Evolutionary conservation across 192 early-diverging fungal genomes (phyloP), one percentile per base, ranked within the genome.

Genomic region (Jimgerdemannia lactiflua): DNA sequence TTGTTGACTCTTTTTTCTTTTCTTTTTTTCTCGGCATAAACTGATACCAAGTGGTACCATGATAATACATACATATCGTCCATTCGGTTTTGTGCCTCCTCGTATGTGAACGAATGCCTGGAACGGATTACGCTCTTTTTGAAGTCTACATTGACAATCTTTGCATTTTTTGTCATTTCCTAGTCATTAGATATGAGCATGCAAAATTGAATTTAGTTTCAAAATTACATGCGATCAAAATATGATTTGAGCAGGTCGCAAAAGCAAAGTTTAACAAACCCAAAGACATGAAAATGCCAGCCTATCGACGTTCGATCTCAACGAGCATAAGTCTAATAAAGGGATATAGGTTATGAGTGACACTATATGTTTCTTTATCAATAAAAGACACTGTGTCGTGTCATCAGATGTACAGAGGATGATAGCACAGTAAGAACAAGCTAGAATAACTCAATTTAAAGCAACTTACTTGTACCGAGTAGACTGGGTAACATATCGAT

Each of bases 401-500:
- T 29, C 29, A 29, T 29, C 29, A 29, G 29, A 29, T 29, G 29
- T 1, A 29, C 29, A 29, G 29, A 29, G 29, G 29, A 29, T 29
- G 29, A 29, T 29, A 29, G 29, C 29, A 29, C 29, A 29, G 29
- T 29, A 29, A 29, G 29, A 59, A 14, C 14, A 59, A 59, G 49
- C 49, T 59, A 59, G 14, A 59, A 59, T 10, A 59, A 10, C 14
- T 59, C 0, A 6, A 14, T 93, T 91, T 79, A 92, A 93, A 19
- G 49, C 2, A 10, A 77, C 73, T 79, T 75, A 84, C 85, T 89
- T 11, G 49, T 59, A 59, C 49, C 49, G 14, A 99, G 84, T 41
- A 97, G 80, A 3, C 87, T 79, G 17, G 98, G 98, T 40, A 99
- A 91, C 98, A 99, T 99, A 65, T 96, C 95, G 66, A 97, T 92